Evolutionary conservation across 2,329 filamentous ascomycete species (phyloP).

Genomic region (Paraphoma sp.): DNA sequence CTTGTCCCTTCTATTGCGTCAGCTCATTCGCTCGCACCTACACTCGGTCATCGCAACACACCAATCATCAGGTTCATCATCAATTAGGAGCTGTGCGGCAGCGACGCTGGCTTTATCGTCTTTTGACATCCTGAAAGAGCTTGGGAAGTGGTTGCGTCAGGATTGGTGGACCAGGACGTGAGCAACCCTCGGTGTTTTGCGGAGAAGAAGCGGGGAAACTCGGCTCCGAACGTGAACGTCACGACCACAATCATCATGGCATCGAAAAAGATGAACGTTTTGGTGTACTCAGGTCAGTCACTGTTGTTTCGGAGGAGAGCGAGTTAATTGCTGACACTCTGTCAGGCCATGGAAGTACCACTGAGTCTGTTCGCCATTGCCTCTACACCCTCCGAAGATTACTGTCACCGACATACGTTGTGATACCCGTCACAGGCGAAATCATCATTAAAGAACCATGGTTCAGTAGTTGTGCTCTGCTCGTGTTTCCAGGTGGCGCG

Average conservation of each 20-base stretch:
- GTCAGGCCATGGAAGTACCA: conserved; percentile 80
- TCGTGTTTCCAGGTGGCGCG: conserved; percentile 93
- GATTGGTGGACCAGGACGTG: not conserved
- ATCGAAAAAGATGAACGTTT: conserved; percentile 79
- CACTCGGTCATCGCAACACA: conserved; percentile 54
- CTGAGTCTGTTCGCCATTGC: conserved; percentile 88
- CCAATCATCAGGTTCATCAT: conserved; percentile 97
- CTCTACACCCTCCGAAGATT: conserved; percentile 85
- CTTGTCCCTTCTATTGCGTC: conserved; percentile 75
- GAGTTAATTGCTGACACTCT: conserved; percentile 4
- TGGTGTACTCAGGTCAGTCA: conserved; percentile 83
- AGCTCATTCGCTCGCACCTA: conserved; percentile 24
- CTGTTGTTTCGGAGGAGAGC: not conserved
- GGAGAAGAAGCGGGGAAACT: conserved; percentile 35
- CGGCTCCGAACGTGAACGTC: conserved; percentile 34
- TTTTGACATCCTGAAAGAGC: conserved; percentile 60
- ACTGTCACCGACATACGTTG: conserved; percentile 88
- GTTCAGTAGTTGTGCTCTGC: conserved; percentile 81
- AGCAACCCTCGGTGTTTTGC: conserved; percentile 2
- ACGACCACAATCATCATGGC: conserved; percentile 59
- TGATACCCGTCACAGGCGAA: conserved; percentile 81
- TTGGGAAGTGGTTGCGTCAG: conserved; percentile 6
- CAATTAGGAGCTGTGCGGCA: conserved; percentile 59
- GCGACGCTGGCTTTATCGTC: conserved; percentile 53
- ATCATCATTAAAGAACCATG: conserved; percentile 91